These are phyloP conservation scores for Sesbania bispinosa DNA, from an alignment of 306 rosid genomes.

Conservation along the genomic window DNA sequence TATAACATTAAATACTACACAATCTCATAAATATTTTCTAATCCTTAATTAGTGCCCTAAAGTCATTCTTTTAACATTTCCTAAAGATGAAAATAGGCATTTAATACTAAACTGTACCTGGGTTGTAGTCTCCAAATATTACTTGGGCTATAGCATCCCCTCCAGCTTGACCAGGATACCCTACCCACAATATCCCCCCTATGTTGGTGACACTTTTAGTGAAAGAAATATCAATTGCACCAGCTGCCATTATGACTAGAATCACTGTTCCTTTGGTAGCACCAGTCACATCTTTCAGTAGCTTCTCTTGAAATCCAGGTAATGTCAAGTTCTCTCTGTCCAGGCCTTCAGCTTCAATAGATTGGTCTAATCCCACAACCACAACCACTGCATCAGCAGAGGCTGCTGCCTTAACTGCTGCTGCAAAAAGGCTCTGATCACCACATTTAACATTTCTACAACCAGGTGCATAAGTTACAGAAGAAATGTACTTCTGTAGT, in stretches of 20 bases:
- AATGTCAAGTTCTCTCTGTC: slow-evolving; percentile 65
- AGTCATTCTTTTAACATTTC: too few species aligned
- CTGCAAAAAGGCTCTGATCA: slow-evolving; percentile 47
- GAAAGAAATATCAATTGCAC: slow-evolving; percentile 68
- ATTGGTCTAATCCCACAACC: slow-evolving; percentile 65
- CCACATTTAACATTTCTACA: slow-evolving; percentile 50
- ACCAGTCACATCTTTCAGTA: slow-evolving; percentile 51
- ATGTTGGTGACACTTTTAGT: slow-evolving; percentile 39
- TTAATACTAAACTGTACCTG: slow-evolving; percentile 38
- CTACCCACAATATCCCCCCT: slow-evolving; percentile 68
- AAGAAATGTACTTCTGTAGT: slow-evolving; percentile 41
- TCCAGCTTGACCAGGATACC: slow-evolving; percentile 76
- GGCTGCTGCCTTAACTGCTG: slow-evolving; percentile 46
- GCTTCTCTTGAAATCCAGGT: slow-evolving; percentile 76
- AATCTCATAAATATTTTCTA: too few species aligned
- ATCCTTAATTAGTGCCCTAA: too few species aligned
- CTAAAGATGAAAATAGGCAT: background rate
- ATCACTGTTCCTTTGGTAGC: slow-evolving; percentile 55
- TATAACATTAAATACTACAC: too few species aligned
- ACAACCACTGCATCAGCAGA: slow-evolving; percentile 52
- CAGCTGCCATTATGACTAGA: slow-evolving; percentile 73
- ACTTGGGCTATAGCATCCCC: slow-evolving; percentile 72
- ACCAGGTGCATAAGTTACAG: slow-evolving; percentile 46
- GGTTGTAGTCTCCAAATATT: slow-evolving; percentile 69
- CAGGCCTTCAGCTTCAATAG: slow-evolving; percentile 70